Conservation (phyloP, 2,329 filamentous ascomycete species). For the Colletotrichum musicola region DNA sequence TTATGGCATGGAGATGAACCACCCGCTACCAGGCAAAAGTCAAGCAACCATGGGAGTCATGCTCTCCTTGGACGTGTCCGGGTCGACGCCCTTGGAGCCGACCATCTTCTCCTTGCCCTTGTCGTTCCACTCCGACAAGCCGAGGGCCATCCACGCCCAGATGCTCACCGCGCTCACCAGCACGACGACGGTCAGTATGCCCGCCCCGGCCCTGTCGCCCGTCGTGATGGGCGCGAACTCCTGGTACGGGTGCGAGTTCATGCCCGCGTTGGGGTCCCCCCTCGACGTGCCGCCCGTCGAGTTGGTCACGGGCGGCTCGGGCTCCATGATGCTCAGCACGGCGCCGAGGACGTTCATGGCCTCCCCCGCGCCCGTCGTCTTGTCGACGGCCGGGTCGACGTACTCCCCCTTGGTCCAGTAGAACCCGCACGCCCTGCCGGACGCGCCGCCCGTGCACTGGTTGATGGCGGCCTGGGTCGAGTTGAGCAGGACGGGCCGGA, state of each 20-base stretch:
- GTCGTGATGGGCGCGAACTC: constrained; percentile 54
- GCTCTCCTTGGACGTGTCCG: constrained; percentile 18
- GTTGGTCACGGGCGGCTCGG: constrained; percentile 57
- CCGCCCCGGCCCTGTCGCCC: constrained; percentile 77
- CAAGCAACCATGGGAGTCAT: not conserved
- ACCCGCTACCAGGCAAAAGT: not conserved
- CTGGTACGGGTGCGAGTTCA: constrained; percentile 26
- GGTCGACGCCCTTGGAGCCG: not conserved
- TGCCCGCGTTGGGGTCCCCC: constrained; percentile 50
- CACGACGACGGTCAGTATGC: constrained; percentile 71
- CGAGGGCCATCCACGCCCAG: constrained; percentile 55
- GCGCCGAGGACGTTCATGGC: constrained; percentile 69
- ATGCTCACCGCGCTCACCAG: constrained; percentile 67
- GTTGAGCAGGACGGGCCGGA: constrained; percentile 69
- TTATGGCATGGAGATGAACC: not conserved
- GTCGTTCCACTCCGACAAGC: constrained; percentile 24
- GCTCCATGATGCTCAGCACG: constrained; percentile 62
- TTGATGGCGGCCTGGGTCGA: constrained; percentile 71
- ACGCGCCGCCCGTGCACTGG: constrained; percentile 71
- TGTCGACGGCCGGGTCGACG: constrained; percentile 61
- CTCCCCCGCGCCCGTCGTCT: constrained; percentile 70
- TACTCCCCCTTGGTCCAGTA: constrained; percentile 67
- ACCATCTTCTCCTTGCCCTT: constrained; percentile 22
- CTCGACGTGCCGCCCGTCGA: constrained; percentile 64
- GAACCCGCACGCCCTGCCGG: constrained; percentile 71